These are phyloP conservation scores for Penicillium coprophilum DNA, from an alignment of 495 filamentous ascomycete species.

Conservation along the genomic window DNA sequence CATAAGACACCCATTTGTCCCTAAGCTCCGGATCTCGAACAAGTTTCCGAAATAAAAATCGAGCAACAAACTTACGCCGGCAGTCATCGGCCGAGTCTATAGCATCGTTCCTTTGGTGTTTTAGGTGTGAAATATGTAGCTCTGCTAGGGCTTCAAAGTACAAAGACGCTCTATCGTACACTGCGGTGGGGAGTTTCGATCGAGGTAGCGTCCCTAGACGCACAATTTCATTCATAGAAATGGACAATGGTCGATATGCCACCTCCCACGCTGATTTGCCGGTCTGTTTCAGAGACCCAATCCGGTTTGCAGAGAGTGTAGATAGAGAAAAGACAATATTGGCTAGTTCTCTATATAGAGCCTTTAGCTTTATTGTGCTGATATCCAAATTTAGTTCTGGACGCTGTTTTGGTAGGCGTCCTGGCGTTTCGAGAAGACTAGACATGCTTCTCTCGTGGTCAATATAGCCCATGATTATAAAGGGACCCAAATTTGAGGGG, in stretches of 20 bases:
- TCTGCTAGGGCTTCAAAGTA: background rate
- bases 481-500: conserved; percentile 35
- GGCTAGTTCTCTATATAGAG: conserved; percentile 36
- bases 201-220: conserved; percentile 26
- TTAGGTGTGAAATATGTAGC: background rate
- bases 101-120: conserved; percentile 8
- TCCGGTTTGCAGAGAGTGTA: conserved; percentile 27
- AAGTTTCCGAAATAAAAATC: conserved; percentile 40
- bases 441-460: conserved; percentile 31
- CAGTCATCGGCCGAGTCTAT: conserved; percentile 38
- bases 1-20: no score
- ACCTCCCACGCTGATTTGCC: conserved; percentile 24
- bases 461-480: conserved; percentile 41
- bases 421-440: conserved; percentile 30
- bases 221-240: conserved; percentile 37
- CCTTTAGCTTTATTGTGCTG: conserved; percentile 25
- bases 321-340: conserved; percentile 37
- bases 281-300: conserved; percentile 41
- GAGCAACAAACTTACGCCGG: conserved; percentile 41
- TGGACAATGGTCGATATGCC: conserved; percentile 20
- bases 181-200: conserved; percentile 37
- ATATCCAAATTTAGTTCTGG: conserved; percentile 33
- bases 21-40: no score
- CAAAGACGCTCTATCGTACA: background rate
- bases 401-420: conserved; percentile 8